Base-by-base conservation (phyloP, 177 flowering plant species). In the Vitis hybrid region DNA sequence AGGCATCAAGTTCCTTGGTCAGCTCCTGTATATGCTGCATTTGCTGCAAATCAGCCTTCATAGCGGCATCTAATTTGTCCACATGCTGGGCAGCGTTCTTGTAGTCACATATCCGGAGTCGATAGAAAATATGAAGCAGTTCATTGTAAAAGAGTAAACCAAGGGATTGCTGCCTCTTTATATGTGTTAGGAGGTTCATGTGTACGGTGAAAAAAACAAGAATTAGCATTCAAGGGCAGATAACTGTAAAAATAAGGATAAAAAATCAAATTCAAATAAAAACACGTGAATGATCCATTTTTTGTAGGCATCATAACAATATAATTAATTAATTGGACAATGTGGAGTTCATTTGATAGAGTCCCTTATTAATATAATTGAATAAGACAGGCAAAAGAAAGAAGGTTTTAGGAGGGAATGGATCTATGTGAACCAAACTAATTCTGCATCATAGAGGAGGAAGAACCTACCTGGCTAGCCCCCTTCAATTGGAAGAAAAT, bases 121-220 rank as follows among this genome's bases (percentile, higher is more conserved):
- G 88, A 76, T 90, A 94, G 66, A 94, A 92, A 64, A 90, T 78
- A 73, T 89, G 87, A 51, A 94, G 88, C 74, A 94, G 82, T 85
- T 92, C 92, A 72, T 82, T 86, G 84, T 94, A 92, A 65, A 88
- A 89, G 73, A 88, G 81, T 73, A 94, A 82, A 66, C 98, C 98
- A 72, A 74, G 72, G 79, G 91, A 92, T 3, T 79, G 84, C 29
- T 81, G 85, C 77, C 82, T 87, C 97, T 94, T 70, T 67, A 69
- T 22, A 53, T 60, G 71, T 50, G 67, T 12, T 50, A 18, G 29
- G 49, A 56, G 26, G 22, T 39, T 39, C 19, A 64, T 57, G 57
- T 15, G 61, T 3, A 64, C 0, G 3, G 53, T 21, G 55, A n/a
- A 2, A 48, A 39, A 53, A 63, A 16, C 49, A 52, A 29, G 2